Evolutionary conservation across 2,329 filamentous ascomycete genomes (phyloP).

Genomic region (Nothomitra cinnamomea): DNA sequence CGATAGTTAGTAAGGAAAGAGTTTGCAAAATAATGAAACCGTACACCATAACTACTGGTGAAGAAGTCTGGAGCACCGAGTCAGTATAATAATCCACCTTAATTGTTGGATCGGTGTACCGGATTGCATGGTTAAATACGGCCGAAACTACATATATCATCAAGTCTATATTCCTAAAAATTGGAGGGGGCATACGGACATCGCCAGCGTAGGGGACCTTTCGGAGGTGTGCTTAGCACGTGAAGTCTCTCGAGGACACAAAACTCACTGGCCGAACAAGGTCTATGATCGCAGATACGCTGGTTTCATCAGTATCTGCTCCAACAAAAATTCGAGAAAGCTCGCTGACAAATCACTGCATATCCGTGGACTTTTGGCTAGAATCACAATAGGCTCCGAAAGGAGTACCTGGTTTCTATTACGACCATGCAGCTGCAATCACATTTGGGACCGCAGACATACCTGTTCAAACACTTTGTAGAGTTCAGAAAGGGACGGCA

Average conservation of each 20-base stretch:
- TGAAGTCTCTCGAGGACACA: not conserved
- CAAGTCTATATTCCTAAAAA: not conserved
- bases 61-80: conserved; percentile 16
- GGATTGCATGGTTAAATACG: conserved; percentile 27
- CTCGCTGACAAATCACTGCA: conserved; percentile 19
- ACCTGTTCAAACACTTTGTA: conserved; percentile 21
- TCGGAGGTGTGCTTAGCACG: not conserved
- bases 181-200: not conserved
- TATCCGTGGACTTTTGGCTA: conserved; percentile 25
- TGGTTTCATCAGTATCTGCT: not conserved
- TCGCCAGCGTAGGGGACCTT: conserved; percentile 23
- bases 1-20: not conserved
- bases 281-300: conserved; percentile 22
- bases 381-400: conserved; percentile 23
- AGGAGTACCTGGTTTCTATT: conserved; percentile 19
- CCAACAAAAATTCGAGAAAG: not conserved
- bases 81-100: not conserved
- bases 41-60: conserved; percentile 13
- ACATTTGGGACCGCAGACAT: not conserved
- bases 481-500: conserved; percentile 24
- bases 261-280: conserved; percentile 19
- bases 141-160: conserved; percentile 14
- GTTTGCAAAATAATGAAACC: not conserved
- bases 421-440: not conserved
- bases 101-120: not conserved